Evolutionary conservation across 345 rosid species (phyloP), one percentile per base, ranked within the genome.

Genomic region (Aquilaria malaccensis): DNA sequence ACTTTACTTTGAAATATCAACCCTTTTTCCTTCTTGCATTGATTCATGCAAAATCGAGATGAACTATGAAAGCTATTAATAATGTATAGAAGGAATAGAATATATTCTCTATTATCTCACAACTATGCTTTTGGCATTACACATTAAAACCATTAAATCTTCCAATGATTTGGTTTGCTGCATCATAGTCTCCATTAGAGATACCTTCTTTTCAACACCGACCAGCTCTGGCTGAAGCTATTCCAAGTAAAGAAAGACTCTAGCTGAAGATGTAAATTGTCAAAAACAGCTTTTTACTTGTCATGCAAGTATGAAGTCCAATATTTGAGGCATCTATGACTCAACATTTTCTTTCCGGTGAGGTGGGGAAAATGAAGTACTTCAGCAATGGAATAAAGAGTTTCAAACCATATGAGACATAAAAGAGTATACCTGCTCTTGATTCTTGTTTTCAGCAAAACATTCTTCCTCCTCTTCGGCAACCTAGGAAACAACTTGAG

Each of bases 181-280:
- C 77, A 60, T 55, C 61, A 82, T 64, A 54, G 67, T 69, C 74
- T 82, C 86, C 81, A 88, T 72, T 72, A 81, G 69, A 61, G 72
- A 81, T 52, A 80, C 71, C 82, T 86, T 82, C 81, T 72, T 85
- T 71, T 88, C 79, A 75, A 81, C 71, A 45, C 80, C 87, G 67
- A 66, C 63, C 50, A 77, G 68, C 66, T 83, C 85, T 72, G 75
- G 77, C 76, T 76, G 81, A 72, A 85, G 64, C 96, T 86, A 83
- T 73, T 37, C 43, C 0, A 4, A 4, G 4, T 4, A 37, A 37
- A 37, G 7, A 37, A 37, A 37, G 4, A 37, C 43, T 37, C 43
- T 37, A 37, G 43, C 4, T 2, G 43, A 37, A 37, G 43, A 1
- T 37, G 7, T 9, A 3, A 5, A 37, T 5, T 37, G 7, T 37